Evolutionary conservation across 495 filamentous ascomycete species (phyloP).

Genomic region (Xylaria bambusicola): DNA sequence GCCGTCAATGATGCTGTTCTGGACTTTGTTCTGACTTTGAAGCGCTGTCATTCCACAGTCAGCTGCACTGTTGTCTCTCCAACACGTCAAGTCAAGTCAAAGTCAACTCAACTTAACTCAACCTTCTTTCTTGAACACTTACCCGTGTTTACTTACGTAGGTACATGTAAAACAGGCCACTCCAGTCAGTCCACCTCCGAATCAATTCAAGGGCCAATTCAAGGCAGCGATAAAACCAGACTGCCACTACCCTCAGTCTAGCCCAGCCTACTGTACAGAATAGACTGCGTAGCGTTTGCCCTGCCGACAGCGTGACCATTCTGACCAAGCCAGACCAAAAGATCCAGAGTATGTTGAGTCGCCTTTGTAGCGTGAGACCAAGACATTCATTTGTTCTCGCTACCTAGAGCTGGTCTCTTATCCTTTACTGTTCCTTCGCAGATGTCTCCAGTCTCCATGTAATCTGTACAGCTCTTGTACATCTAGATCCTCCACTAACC

Average conservation of each 20-base stretch:
- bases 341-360: not conserved
- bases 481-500: too few relatives aligned
- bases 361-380: not conserved
- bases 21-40: too few relatives aligned
- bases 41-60: constrained; percentile 17
- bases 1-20: constrained; percentile 10
- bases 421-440: not conserved
- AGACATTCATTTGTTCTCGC: not conserved
- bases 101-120: not conserved
- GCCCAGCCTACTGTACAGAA: not conserved
- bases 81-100: not conserved
- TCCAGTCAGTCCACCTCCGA: too few relatives aligned
- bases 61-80: constrained; percentile 3
- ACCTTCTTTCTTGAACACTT: not conserved
- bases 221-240: constrained; percentile 1
- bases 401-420: not conserved
- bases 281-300: too few relatives aligned
- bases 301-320: not conserved
- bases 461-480: not conserved
- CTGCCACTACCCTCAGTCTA: not conserved
- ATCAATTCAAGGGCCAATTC: too few relatives aligned
- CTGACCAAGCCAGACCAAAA: not conserved
- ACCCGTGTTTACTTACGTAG: not conserved
- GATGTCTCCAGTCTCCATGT: not conserved
- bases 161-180: not conserved